A percentile compares a stretch with the other conserved stretches of the same genome.
phyloP scores from a whole-genome alignment of 2,329 filamentous ascomycete genomes.

The Diatrype stigma region DNA sequence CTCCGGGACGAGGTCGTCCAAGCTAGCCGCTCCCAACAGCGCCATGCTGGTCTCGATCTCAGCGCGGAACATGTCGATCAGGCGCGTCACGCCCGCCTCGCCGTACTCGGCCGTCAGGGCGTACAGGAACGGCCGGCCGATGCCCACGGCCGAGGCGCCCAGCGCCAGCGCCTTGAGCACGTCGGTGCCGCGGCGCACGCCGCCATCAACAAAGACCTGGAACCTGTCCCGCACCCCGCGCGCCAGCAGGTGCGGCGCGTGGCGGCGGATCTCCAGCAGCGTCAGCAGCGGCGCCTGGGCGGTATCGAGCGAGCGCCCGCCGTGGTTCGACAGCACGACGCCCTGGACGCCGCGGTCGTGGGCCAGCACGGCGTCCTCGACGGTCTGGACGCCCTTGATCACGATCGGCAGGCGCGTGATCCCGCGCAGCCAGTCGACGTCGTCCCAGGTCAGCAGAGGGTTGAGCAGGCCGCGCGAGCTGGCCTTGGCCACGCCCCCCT shows the following conservation, averaged over 20 bases:
- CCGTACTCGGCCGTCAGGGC: slow-evolving; percentile 7
- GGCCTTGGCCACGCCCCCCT: slow-evolving; percentile 6
- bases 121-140: slow-evolving; percentile 41
- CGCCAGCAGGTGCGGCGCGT: slow-evolving; percentile 18
- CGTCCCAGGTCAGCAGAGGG: slow-evolving; percentile 7
- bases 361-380: slow-evolving; percentile 7
- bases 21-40: slow-evolving; percentile 2
- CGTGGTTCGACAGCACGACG: slow-evolving; percentile 9
- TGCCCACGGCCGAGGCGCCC: slow-evolving; percentile 41
- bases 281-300: background rate
- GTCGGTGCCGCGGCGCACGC: slow-evolving; percentile 41
- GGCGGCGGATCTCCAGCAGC: too few relatives aligned
- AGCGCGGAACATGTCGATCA: slow-evolving; percentile 6
- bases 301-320: slow-evolving; percentile 2
- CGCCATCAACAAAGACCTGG: slow-evolving; percentile 45
- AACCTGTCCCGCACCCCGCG: slow-evolving; percentile 34
- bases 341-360: slow-evolving; percentile 5
- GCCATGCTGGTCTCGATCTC: slow-evolving; percentile 11
- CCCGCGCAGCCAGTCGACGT: slow-evolving; percentile 7
- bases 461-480: slow-evolving; percentile 4
- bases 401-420: slow-evolving; percentile 6
- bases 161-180: slow-evolving; percentile 43
- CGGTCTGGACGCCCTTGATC: slow-evolving; percentile 9
- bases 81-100: slow-evolving; percentile 2
- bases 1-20: slow-evolving; percentile 3